phyloP scores from a whole-genome alignment of 1,284 basidiomycete genomes.

The Pascua guehoae region DNA sequence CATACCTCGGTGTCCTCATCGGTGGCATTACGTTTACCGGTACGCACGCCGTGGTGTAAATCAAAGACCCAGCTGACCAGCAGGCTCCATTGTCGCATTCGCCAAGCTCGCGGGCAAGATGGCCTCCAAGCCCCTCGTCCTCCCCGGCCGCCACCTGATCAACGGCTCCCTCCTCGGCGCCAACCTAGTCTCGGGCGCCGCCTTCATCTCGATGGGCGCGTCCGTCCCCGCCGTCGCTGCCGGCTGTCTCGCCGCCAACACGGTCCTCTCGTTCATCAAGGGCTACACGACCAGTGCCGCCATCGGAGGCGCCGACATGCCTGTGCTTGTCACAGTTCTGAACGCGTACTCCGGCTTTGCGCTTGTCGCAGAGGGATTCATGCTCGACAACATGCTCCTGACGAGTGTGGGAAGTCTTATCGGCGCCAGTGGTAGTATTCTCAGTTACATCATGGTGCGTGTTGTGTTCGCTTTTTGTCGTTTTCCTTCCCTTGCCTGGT shows the following conservation, averaged over 20 bases:
- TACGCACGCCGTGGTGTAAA: slow-evolving; percentile 52
- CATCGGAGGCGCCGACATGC: slow-evolving; percentile 85
- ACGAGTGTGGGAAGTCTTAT: slow-evolving; percentile 77
- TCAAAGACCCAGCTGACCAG: slow-evolving; percentile 59
- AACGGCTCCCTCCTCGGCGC: slow-evolving; percentile 65
- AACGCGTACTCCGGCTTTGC: slow-evolving; percentile 88
- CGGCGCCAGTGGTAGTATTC: slow-evolving; percentile 80
- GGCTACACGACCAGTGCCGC: slow-evolving; percentile 75
- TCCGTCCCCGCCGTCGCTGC: slow-evolving; percentile 68
- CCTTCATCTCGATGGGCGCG: slow-evolving; percentile 67
- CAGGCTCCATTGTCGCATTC: slow-evolving; percentile 82
- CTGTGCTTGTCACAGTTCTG: slow-evolving; percentile 79
- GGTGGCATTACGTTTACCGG: slow-evolving; percentile 51
- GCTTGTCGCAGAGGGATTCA: slow-evolving; percentile 85
- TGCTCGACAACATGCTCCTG: slow-evolving; percentile 77
- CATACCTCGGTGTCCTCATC: slow-evolving; percentile 78
- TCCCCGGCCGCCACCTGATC: slow-evolving; percentile 71
- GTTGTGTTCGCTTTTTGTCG: too few relatives aligned
- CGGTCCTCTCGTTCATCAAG: slow-evolving; percentile 71
- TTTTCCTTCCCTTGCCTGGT: too few relatives aligned
- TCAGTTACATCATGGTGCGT: slow-evolving; percentile 81
- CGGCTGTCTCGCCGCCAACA: slow-evolving; percentile 66
- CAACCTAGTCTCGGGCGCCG: slow-evolving; percentile 67
- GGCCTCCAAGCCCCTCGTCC: slow-evolving; percentile 64
- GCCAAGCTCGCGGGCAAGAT: slow-evolving; percentile 75